These are phyloP conservation scores for Verticillium zaregamsianum DNA, from an alignment of 2,329 filamentous ascomycete genomes.

Conservation along the genomic window DNA sequence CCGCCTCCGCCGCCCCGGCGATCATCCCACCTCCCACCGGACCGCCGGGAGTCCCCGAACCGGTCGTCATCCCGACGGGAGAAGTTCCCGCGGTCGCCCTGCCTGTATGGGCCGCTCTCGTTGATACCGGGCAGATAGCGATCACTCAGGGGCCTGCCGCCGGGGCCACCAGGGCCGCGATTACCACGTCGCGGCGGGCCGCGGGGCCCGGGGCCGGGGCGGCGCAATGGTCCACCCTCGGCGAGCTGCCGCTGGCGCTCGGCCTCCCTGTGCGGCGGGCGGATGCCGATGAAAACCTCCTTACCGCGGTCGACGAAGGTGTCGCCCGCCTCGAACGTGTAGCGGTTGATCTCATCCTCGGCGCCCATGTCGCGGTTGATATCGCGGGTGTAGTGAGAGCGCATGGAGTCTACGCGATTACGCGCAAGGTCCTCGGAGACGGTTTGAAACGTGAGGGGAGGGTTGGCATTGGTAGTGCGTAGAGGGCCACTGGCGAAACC, in stretches of 20 bases:
- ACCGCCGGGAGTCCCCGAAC: not conserved
- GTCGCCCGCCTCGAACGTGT: conserved; percentile 66
- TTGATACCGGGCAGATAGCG: conserved; percentile 25
- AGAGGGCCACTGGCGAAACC: conserved; percentile 16
- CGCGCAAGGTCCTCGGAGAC: conserved; percentile 61
- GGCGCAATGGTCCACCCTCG: conserved; percentile 12
- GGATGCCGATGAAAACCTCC: conserved; percentile 63
- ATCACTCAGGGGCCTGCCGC: conserved; percentile 24
- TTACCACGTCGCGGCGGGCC: not conserved
- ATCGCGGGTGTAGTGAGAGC: conserved; percentile 40
- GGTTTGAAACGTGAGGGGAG: conserved; percentile 45
- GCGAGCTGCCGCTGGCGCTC: conserved; percentile 25
- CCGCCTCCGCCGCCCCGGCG: conserved; percentile 11
- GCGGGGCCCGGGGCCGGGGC: not conserved
- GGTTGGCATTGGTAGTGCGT: conserved; percentile 35
- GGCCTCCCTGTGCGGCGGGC: conserved; percentile 52
- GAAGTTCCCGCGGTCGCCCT: conserved; percentile 16
- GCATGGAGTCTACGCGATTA: conserved; percentile 57
- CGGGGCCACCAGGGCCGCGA: conserved; percentile 23
- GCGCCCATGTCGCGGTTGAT: conserved; percentile 36
- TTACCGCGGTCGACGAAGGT: conserved; percentile 67
- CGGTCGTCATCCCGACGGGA: conserved; percentile 15
- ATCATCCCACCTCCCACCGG: not conserved
- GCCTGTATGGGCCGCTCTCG: conserved; percentile 12
- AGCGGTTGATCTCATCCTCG: conserved; percentile 56